Conservation (phyloP, 805 yeast genomes). For the Yamadazyma philogaea region DNA sequence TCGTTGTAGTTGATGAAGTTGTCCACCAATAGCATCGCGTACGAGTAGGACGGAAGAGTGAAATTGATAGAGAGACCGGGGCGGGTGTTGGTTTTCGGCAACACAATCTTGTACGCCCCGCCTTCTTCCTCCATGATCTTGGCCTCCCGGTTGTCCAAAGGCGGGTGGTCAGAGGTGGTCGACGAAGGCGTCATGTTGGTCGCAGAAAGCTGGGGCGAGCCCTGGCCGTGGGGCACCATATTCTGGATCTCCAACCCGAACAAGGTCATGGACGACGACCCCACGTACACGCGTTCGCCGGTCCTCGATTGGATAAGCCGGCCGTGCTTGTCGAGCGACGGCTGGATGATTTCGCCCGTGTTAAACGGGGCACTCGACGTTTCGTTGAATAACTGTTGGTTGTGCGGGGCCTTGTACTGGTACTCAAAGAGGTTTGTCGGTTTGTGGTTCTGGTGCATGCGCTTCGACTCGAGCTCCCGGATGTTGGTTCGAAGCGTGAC, state of each 20-base stretch:
- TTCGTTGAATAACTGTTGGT: constrained; percentile 13
- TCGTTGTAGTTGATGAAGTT: constrained; percentile 76
- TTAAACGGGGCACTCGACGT: constrained; percentile 10
- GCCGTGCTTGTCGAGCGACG: constrained; percentile 69
- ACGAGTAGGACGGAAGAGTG: constrained; percentile 71
- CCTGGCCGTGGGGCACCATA: constrained; percentile 40
- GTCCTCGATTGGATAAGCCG: constrained; percentile 70
- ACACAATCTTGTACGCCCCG: constrained; percentile 66
- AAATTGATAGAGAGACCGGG: constrained; percentile 70
- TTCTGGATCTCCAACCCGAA: constrained; percentile 77
- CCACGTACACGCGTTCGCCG: constrained; percentile 73
- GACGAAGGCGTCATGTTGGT: constrained; percentile 9
- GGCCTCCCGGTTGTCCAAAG: constrained; percentile 42
- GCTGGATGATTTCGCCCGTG: constrained; percentile 58
- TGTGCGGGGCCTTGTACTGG: constrained; percentile 16
- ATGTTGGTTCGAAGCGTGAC: constrained; percentile 48
- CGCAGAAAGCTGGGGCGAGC: constrained; percentile 10
- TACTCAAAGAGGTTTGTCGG: constrained; percentile 15
- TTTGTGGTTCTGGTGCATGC: constrained; percentile 4
- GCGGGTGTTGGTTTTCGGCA: constrained; percentile 64
- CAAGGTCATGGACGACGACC: constrained; percentile 79
- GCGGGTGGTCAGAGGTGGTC: constrained; percentile 6
- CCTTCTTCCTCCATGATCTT: constrained; percentile 69
- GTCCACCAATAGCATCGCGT: constrained; percentile 71
- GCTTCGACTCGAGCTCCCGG: constrained; percentile 26